Evolutionary conservation across 2,329 filamentous ascomycete genomes (phyloP).

Genomic region (Diaporthe sp.): DNA sequence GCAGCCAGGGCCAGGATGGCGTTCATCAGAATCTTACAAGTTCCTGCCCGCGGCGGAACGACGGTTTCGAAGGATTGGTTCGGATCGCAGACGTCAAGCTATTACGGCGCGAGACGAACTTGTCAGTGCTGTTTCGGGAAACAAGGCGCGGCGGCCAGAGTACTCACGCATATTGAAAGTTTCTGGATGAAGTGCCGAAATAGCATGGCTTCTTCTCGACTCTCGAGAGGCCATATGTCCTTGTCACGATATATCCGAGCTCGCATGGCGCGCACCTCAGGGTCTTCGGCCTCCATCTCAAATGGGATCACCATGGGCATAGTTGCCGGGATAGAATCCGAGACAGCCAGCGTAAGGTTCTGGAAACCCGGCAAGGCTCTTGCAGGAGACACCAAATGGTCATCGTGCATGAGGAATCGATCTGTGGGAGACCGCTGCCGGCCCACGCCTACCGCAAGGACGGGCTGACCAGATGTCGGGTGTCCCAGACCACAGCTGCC

Average conservation of each 20-base stretch:
- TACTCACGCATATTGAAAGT: slow-evolving; percentile 52
- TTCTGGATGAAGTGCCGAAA: slow-evolving; percentile 52
- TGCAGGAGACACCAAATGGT: slow-evolving; percentile 36
- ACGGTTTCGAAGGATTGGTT: slow-evolving; percentile 64
- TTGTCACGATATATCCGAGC: slow-evolving; percentile 44
- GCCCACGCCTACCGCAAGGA: neutral
- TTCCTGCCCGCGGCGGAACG: slow-evolving; percentile 66
- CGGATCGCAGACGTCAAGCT: slow-evolving; percentile 60
- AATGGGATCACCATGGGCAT: slow-evolving; percentile 29
- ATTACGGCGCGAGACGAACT: neutral
- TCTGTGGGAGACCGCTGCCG: slow-evolving; percentile 46
- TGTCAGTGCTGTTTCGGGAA: neutral
- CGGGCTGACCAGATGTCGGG: slow-evolving; percentile 32
- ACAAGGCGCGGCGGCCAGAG: neutral
- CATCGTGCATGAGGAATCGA: slow-evolving; percentile 48
- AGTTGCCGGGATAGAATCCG: slow-evolving; percentile 25
- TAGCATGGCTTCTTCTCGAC: slow-evolving; percentile 47
- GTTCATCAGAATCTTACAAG: slow-evolving; percentile 66
- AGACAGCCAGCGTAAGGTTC: slow-evolving; percentile 30
- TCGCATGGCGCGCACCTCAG: slow-evolving; percentile 35
- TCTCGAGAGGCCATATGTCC: slow-evolving; percentile 48
- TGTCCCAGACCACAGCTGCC: slow-evolving; percentile 16
- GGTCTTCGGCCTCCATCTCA: slow-evolving; percentile 35
- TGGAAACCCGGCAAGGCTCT: slow-evolving; percentile 32
- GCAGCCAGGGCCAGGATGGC: slow-evolving; percentile 70